Evolutionary conservation across 306 rosid species (phyloP).

Genomic region (Gastrolobium bilobum): DNA sequence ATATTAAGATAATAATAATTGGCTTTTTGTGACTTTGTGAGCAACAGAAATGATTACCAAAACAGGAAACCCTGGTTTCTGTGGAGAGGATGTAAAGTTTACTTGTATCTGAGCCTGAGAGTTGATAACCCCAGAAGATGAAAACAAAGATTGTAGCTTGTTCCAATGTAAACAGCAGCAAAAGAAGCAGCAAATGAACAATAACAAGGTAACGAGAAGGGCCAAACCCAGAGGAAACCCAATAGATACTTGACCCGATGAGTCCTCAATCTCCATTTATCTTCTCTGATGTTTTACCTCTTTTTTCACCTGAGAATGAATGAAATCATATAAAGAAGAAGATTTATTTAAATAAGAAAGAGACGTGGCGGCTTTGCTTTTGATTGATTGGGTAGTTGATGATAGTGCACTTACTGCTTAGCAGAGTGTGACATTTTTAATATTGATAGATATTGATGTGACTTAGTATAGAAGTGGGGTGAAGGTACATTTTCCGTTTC

Average conservation of each 20-base stretch:
- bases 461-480: constrained; percentile 27
- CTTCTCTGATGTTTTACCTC: background rate
- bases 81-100: constrained; percentile 38
- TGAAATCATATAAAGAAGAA: background rate
- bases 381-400: constrained; percentile 31
- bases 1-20: background rate
- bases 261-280: constrained; percentile 52
- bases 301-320: constrained; percentile 50
- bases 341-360: constrained; percentile 21
- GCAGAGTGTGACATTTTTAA: constrained; percentile 52
- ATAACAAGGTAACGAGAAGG: constrained; percentile 60
- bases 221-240: constrained; percentile 73
- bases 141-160: constrained; percentile 53
- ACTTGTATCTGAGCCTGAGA: constrained; percentile 10
- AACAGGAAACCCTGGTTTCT: constrained; percentile 51
- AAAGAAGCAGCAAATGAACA: constrained; percentile 59
- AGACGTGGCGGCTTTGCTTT: background rate
- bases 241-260: constrained; percentile 47
- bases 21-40: background rate
- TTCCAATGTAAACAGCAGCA: constrained; percentile 75
- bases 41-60: constrained; percentile 46
- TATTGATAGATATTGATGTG: constrained; percentile 13
- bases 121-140: constrained; percentile 12
- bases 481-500: constrained; percentile 54
- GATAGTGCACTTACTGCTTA: constrained; percentile 42